Evolutionary conservation across 1,284 basidiomycete genomes (phyloP).

Genomic region (Taiwanofungus camphoratus): DNA sequence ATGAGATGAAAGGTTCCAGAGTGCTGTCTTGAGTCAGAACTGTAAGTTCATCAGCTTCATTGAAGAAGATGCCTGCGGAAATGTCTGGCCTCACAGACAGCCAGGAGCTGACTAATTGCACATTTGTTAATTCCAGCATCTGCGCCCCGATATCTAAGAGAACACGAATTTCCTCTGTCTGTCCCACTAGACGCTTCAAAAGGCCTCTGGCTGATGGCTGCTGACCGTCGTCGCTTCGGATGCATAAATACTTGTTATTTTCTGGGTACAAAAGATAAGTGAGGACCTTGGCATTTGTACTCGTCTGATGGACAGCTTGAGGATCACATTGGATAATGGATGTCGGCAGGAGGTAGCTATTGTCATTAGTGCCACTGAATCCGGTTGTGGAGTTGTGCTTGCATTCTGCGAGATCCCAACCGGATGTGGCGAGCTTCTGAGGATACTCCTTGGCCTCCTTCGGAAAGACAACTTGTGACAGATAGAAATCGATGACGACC

Average conservation of each 20-base stretch:
- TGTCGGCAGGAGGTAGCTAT: conserved; percentile 40
- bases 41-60: conserved; percentile 36
- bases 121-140: conserved; percentile 45
- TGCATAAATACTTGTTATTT: conserved; percentile 36
- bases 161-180: conserved; percentile 36
- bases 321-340: conserved; percentile 41
- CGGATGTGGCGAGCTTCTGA: conserved; percentile 40
- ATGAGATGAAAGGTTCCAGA: conserved; percentile 35
- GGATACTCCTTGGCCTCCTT: conserved; percentile 44
- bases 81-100: conserved; percentile 36
- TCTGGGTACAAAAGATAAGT: conserved; percentile 39
- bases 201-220: conserved; percentile 26
- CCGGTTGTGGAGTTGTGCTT: conserved; percentile 38
- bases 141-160: conserved; percentile 54
- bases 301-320: conserved; percentile 32
- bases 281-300: conserved; percentile 48
- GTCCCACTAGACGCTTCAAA: conserved; percentile 28
- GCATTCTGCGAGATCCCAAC: conserved; percentile 46
- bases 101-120: conserved; percentile 37
- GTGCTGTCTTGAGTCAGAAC: conserved; percentile 37
- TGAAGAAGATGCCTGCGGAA: conserved; percentile 44
- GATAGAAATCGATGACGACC: conserved; percentile 43
- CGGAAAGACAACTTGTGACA: conserved; percentile 43
- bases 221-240: conserved; percentile 14
- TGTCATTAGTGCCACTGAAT: conserved; percentile 56